phyloP scores from a whole-genome alignment of 2,329 filamentous ascomycete genomes.

The Hymenoscyphus salicellus region DNA sequence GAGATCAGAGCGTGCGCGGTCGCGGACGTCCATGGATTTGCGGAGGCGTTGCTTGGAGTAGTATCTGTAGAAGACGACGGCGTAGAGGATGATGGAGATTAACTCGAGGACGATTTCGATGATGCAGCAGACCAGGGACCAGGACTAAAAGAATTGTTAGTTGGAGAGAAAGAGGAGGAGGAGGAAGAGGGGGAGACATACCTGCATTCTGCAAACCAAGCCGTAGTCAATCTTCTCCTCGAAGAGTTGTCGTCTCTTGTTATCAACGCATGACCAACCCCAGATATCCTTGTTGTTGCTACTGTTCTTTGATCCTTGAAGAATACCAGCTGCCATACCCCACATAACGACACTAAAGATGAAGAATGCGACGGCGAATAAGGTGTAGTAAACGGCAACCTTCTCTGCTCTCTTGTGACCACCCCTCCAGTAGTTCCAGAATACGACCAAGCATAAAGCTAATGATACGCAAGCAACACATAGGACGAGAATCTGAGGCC shows the following conservation, averaged over 20 bases:
- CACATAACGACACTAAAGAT: slow-evolving; percentile 90
- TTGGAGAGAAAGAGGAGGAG: background rate
- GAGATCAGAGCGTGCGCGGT: slow-evolving; percentile 89
- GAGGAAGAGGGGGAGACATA: slow-evolving; percentile 44
- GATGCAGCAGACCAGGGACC: slow-evolving; percentile 92
- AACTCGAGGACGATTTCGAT: slow-evolving; percentile 94
- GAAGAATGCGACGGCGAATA: slow-evolving; percentile 92
- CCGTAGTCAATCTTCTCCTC: slow-evolving; percentile 79
- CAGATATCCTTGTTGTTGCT: slow-evolving; percentile 84
- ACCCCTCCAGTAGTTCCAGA: slow-evolving; percentile 82
- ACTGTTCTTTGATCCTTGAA: slow-evolving; percentile 74
- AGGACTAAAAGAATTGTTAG: slow-evolving; percentile 61
- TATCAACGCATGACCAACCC: slow-evolving; percentile 97
- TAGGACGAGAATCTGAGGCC: slow-evolving; percentile 87
- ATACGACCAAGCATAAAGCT: slow-evolving; percentile 71
- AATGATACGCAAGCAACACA: slow-evolving; percentile 78
- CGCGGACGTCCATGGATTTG: slow-evolving; percentile 95
- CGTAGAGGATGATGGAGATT: slow-evolving; percentile 89
- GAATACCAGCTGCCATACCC: slow-evolving; percentile 78
- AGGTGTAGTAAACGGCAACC: slow-evolving; percentile 89
- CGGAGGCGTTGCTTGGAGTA: slow-evolving; percentile 92
- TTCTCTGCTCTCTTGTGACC: slow-evolving; percentile 89
- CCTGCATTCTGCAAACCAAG: slow-evolving; percentile 84
- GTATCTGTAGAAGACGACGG: slow-evolving; percentile 93
- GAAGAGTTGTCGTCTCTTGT: slow-evolving; percentile 75